Evolutionary conservation across 371 early-diverging fungal genomes (phyloP), one percentile per base, ranked within the genome.

Genomic region (Rhizopus delemar): DNA sequence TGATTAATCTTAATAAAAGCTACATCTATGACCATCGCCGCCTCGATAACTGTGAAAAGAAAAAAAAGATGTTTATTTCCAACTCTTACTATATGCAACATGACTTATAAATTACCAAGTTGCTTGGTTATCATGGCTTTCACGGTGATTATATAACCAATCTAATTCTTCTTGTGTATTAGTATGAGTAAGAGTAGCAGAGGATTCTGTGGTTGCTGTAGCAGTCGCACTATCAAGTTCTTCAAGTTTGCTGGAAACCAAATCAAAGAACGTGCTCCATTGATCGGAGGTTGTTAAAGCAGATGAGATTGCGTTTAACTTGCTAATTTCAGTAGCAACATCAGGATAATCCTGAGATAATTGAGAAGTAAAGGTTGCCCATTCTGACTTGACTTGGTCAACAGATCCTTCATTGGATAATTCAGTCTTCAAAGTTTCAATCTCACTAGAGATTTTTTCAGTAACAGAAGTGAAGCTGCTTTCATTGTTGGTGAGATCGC

Each of bases 81-180:
- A 22, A 22, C 22, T 22, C 22, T 22, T 22, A 22, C 22, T 22
- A 22, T 22, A 2, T 22, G 22, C 22, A 22, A 22, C 22, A 22
- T 22, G 22, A 22, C 12, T 39, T 39, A 9, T 39, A 9, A 8
- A 32, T 55, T 61, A 61, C 61, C 61, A 61, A 55, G 61, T 61
- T 45, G 61, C 61, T 55, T 61, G 69, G 58, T 69, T 69, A 51
- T 69, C 61, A 45, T 69, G 69, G 8, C 56, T 53, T 8, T 61
- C 57, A 41, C 62, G 55, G 32, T 64, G 61, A 11, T 58, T 38
- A 41, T 57, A 61, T 49, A 61, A 54, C 65, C 65, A 61, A 3
- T 66, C 61, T 28, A 61, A 56, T 8, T 66, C 66, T 39, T 56
- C 53, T 12, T 61, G 36, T 8, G 46, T 54, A 43, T 59, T 41